phyloP scores from a whole-genome alignment of 768 basidiomycete species.

The Lactarius pseudohatsudake region DNA sequence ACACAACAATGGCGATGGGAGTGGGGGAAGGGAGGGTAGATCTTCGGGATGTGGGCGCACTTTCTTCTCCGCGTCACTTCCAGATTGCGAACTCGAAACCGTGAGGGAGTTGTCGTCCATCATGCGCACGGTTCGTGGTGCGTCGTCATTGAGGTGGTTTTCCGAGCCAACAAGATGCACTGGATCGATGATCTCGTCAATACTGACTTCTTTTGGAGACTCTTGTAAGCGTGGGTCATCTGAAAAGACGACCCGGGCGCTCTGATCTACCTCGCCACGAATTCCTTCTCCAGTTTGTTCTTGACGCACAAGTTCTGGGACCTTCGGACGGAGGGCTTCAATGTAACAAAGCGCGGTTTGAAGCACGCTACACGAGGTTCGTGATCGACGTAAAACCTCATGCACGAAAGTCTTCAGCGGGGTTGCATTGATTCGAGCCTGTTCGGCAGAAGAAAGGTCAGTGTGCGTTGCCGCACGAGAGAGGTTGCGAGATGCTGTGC shows the following conservation, averaged over 20 bases:
- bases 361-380: slow-evolving; percentile 78
- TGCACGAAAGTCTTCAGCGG: slow-evolving; percentile 81
- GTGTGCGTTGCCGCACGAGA: slow-evolving; percentile 34
- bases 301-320: slow-evolving; percentile 59
- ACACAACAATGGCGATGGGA: slow-evolving; percentile 83
- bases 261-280: slow-evolving; percentile 43
- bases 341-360: slow-evolving; percentile 89
- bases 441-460: slow-evolving; percentile 27
- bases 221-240: slow-evolving; percentile 38
- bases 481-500: slow-evolving; percentile 30
- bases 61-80: slow-evolving; percentile 25
- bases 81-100: slow-evolving; percentile 1
- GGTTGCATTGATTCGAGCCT: slow-evolving; percentile 41
- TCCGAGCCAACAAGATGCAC: slow-evolving; percentile 16
- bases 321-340: slow-evolving; percentile 72
- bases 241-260: slow-evolving; percentile 44
- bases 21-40: slow-evolving; percentile 41
- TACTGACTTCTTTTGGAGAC: slow-evolving; percentile 40
- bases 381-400: slow-evolving; percentile 83
- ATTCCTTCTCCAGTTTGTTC: slow-evolving; percentile 49
- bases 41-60: slow-evolving; percentile 27
- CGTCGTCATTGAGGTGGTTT: slow-evolving; percentile 6
- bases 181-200: slow-evolving; percentile 24
- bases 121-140: slow-evolving; percentile 24
- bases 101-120: slow-evolving; percentile 18